phyloP scores from a whole-genome alignment of 352 stramenopile genomes.

The Lagenidium giganteum region DNA sequence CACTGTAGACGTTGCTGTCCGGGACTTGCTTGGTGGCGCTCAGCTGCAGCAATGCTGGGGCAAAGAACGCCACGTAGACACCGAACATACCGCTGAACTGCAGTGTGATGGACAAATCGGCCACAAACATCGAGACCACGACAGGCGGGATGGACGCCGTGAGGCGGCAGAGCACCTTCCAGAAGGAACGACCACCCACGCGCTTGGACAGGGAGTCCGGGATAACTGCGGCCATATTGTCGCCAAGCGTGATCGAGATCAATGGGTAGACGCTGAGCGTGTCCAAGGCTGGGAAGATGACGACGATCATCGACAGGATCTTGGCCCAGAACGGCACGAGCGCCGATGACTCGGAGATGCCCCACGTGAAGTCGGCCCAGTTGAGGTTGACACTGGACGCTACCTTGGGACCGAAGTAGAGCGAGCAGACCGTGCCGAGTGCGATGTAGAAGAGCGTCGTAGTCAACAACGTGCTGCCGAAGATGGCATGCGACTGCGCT shows the following conservation, averaged over 20 bases:
- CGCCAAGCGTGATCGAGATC: slow-evolving; percentile 89
- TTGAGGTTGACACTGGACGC: slow-evolving; percentile 89
- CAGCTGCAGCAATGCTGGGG: slow-evolving; percentile 65
- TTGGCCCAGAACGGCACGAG: slow-evolving; percentile 54
- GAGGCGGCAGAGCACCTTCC: slow-evolving; percentile 75
- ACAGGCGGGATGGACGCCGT: slow-evolving; percentile 74
- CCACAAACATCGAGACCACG: slow-evolving; percentile 75
- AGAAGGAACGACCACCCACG: slow-evolving; percentile 31
- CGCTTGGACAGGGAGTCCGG: slow-evolving; percentile 30
- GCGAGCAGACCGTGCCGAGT: slow-evolving; percentile 64
- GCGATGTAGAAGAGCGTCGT: slow-evolving; percentile 84
- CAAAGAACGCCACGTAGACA: slow-evolving; percentile 81
- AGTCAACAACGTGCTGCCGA: slow-evolving; percentile 74
- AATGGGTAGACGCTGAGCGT: slow-evolving; percentile 90
- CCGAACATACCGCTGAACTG: slow-evolving; percentile 78
- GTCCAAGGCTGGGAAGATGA: slow-evolving; percentile 87
- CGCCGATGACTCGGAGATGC: slow-evolving; percentile 37
- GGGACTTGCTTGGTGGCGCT: slow-evolving; percentile 43
- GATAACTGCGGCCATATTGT: slow-evolving; percentile 79
- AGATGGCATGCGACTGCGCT: slow-evolving; percentile 55
- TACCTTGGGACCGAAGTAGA: slow-evolving; percentile 83
- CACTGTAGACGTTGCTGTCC: slow-evolving; percentile 51
- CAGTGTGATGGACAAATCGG: slow-evolving; percentile 80
- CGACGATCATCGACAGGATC: slow-evolving; percentile 71
- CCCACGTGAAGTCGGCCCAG: slow-evolving; percentile 86